phyloP scores from a whole-genome alignment of 305 asterid species.

The Withania somnifera region DNA sequence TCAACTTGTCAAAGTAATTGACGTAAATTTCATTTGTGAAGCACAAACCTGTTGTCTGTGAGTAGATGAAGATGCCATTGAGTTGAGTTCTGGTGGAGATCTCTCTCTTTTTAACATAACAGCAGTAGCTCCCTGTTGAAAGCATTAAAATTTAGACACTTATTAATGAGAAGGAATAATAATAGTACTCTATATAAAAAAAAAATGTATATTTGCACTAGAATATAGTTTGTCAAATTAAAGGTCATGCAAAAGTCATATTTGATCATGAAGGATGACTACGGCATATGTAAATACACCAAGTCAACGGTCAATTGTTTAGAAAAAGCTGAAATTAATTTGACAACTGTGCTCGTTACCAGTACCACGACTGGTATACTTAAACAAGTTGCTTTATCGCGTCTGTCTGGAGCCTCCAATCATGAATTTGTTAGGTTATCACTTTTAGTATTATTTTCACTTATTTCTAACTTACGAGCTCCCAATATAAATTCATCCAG shows the following conservation, averaged over 20 bases:
- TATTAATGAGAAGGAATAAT: background rate
- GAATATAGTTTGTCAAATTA: background rate
- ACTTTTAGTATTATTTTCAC: background rate
- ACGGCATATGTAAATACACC: background rate
- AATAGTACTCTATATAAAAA: background rate
- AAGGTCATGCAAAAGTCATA: background rate
- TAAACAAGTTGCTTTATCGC: background rate
- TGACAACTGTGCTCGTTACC: background rate
- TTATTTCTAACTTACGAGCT: background rate
- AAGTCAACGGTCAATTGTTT: background rate
- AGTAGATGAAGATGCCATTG: conserved; percentile 1
- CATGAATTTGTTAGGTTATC: background rate
- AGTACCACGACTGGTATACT: background rate
- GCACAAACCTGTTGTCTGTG: background rate
- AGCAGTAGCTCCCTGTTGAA: background rate
- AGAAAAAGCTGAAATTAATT: background rate
- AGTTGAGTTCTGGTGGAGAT: background rate
- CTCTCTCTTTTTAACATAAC: background rate
- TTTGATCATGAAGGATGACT: background rate
- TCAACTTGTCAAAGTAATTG: background rate
- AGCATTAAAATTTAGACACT: background rate
- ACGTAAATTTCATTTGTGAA: background rate
- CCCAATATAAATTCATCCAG: background rate
- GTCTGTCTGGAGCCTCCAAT: background rate
- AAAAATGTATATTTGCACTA: background rate